Conservation (phyloP, 2,329 filamentous ascomycete genomes). For the Setomelanomma holmii region DNA sequence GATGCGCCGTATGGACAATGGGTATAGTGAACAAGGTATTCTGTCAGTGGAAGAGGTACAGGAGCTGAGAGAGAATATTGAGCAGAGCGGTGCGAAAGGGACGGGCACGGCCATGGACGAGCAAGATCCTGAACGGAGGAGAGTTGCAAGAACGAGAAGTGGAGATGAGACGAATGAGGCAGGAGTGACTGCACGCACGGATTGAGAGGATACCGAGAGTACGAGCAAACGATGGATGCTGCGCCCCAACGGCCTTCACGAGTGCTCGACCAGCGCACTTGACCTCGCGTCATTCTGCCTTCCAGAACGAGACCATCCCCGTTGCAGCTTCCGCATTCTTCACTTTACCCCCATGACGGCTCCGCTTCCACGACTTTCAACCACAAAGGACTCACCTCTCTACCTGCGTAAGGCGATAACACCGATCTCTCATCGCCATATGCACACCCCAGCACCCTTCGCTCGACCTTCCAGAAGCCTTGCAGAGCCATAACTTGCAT, state of each 20-base stretch:
- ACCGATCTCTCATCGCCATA: background rate
- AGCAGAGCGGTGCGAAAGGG: conserved; percentile 16
- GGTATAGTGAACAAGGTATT: conserved; percentile 29
- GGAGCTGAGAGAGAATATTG: conserved; percentile 22
- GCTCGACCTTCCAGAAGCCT: background rate
- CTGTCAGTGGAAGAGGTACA: conserved; percentile 18
- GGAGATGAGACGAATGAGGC: background rate
- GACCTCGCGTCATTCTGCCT: too few species aligned
- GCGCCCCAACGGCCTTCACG: too few species aligned
- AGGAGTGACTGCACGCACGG: background rate
- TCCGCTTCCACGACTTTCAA: too few species aligned
- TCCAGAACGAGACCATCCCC: too few species aligned
- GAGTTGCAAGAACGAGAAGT: background rate
- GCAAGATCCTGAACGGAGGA: conserved; percentile 19
- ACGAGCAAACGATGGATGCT: too few species aligned
- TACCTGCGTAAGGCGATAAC: background rate
- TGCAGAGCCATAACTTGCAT: background rate
- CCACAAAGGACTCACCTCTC: background rate
- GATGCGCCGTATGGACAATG: conserved; percentile 43
- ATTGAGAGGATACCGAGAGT: too few species aligned
- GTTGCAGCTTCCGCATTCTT: too few species aligned
- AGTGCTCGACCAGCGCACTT: too few species aligned
- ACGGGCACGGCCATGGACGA: conserved; percentile 10
- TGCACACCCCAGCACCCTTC: background rate
- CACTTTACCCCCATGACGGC: too few species aligned